Evolutionary conservation across 495 filamentous ascomycete species (phyloP), one percentile per base, ranked within the genome.

Genomic region (Baudoinia panamericana): DNA sequence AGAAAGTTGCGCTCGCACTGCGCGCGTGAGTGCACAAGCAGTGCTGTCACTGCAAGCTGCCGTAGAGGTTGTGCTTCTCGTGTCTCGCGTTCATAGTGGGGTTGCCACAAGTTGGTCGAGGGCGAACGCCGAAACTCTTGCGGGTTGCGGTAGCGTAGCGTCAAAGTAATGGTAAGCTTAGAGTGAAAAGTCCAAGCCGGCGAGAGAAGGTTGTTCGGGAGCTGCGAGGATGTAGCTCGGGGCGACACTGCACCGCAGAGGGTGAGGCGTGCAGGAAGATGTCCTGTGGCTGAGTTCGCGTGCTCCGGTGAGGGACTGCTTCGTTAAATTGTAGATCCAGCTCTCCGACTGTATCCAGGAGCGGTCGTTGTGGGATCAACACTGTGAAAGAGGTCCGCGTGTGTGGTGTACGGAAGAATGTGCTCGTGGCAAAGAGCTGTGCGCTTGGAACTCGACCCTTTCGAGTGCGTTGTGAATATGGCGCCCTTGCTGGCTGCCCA

Each of bases 11-110:
- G 9, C 4, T 15, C 22, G 13, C 16, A 18, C 3, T 34, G 13
- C 22, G 10, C 10, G 31, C 11, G 31, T 28, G 31, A 19, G 31
- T 19, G 18, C 16, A 34, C 31, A 20, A 17, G 31, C 31, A 34
- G 31, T 6, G 31, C 31, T 34, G 31, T 34, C 31, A 20, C 31
- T 34, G 31, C 31, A 10, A 19, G 31, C 12, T 7, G 31, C 31
- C 31, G 5, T 4, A 19, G 18, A 20, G 4, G 13, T 8, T 19
- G 12, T 10, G 9, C 18, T 5, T 17, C 6, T 34, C 31, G 31
- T 34, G 10, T 19, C 11, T 19, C 10, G 13, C 31, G 31, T 10
- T 16, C 26, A 28, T 18, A 15, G 6, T 12, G 5, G 31, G 18
- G 13, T n/a, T n/a, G n/a, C n/a, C 13, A 4, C 18, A 34, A 11